A percentile compares a stretch with the other conserved stretches of the same genome.
Evolutionary conservation across 129 eudicot species (phyloP).

Genomic region (Mikania micrantha): DNA sequence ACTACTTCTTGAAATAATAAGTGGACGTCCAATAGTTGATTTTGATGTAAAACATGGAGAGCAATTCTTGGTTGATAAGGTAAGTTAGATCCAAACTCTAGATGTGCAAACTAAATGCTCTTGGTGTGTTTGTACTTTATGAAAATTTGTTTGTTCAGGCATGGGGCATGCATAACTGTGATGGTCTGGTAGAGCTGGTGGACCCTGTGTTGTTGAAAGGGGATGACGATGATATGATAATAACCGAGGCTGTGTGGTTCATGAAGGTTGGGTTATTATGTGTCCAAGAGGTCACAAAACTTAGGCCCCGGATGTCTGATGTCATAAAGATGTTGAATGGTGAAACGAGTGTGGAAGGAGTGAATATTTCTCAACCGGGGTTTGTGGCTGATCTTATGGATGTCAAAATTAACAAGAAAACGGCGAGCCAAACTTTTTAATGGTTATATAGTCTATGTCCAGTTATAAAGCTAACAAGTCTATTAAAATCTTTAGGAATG

Average conservation of each 20-base stretch:
- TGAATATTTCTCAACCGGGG: constrained; percentile 61
- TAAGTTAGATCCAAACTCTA: constrained; percentile 7
- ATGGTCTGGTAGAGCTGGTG: constrained; percentile 38
- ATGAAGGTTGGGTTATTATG: constrained; percentile 74
- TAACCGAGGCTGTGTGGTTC: constrained; percentile 43
- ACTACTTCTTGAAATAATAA: constrained; percentile 57
- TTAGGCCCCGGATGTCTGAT: constrained; percentile 59
- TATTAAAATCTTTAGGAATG: neutral
- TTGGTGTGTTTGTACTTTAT: neutral
- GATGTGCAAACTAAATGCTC: neutral
- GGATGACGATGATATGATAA: constrained; percentile 30
- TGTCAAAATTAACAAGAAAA: constrained; percentile 38
- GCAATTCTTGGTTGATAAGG: constrained; percentile 73
- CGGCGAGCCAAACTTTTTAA: constrained; percentile 33
- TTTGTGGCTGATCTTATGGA: constrained; percentile 61
- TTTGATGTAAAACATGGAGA: constrained; percentile 64
- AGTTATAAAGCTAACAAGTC: constrained; percentile 9
- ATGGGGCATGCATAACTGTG: constrained; percentile 57
- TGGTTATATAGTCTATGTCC: neutral
- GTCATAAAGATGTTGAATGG: constrained; percentile 50
- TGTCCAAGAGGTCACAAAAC: constrained; percentile 64
- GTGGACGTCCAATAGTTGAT: constrained; percentile 55
- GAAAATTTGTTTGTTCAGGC: constrained; percentile 36
- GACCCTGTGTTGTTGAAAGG: constrained; percentile 52
- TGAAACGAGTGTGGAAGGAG: constrained; percentile 28